Evolutionary conservation across 225 moss, liverwort and hornwort species (phyloP), one percentile per base, ranked within the genome.

Genomic region (Physcomitrium patens): DNA sequence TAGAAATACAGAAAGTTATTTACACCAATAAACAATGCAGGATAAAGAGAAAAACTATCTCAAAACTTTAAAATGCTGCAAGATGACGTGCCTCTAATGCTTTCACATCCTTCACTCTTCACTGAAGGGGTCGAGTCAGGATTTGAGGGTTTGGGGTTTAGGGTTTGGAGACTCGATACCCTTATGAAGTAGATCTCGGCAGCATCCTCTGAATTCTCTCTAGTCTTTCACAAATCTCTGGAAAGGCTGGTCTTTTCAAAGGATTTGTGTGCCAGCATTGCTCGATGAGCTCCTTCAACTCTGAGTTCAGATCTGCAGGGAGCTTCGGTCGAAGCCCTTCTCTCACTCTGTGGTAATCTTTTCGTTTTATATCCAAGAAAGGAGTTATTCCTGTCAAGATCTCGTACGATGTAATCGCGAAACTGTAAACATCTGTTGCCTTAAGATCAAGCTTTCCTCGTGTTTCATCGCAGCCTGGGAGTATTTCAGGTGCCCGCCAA

Each of bases 401-500:
- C 65, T 82, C 74, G 69, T 75, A 82, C 17, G 65, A 74, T 20
- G 70, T 70, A 73, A 82, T 78, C 3, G 62, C 82, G 52, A 82
- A 82, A 31, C 78, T 75, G 20, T 82, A 82, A 23, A 82, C 74
- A 70, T 82, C 82, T 22, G 67, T 60, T 28, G 78, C 78, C 53
- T 1, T 46, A 17, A 67, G 71, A 60, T 70, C 65, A 15, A 15
- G 66, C 43, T 26, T 57, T 37, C 7, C 37, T 13, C 18, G 10
- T 27, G 58, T 14, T 1, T 20, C 20, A 16, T 50, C 37, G 11
- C 26, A 7, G 0, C 1, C 1, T 51, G 2, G 28, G 2, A 67
- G 44, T 1, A 84, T 72, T 49, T 84, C 84, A 18, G 80, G 80
- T 20, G 84, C 80, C 12, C 77, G 73, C 77, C 77, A 80, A 18